Evolutionary conservation across 192 early-diverging fungal genomes (phyloP).

Genomic region (Backusella liffmaniae): DNA sequence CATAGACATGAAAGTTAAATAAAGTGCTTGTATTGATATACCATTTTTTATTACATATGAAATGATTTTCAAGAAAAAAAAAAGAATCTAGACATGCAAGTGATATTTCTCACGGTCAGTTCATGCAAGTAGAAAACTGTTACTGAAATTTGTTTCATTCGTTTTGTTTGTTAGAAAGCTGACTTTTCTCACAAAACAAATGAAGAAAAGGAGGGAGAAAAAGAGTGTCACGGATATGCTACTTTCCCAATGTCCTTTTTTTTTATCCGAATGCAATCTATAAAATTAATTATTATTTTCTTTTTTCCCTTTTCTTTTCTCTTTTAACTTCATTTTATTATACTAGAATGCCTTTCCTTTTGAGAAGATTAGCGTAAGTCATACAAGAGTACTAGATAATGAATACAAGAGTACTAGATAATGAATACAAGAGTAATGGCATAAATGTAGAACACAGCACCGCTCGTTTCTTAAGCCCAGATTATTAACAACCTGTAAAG

Average conservation of each 20-base stretch:
- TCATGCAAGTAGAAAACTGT: not conserved
- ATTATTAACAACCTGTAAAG: not conserved
- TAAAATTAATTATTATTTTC: not conserved
- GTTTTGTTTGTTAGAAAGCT: not conserved
- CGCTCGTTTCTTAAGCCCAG: not conserved
- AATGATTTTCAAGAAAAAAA: not conserved
- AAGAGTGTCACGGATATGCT: not conserved
- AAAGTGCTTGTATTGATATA: not conserved
- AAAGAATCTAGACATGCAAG: not conserved
- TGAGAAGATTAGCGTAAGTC: not conserved
- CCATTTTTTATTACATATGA: not conserved
- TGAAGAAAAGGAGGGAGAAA: not conserved
- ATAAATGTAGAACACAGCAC: not conserved
- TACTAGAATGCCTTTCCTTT: not conserved
- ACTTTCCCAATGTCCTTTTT: not conserved
- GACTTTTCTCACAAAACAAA: not conserved
- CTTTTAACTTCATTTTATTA: not conserved
- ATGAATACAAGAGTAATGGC: not conserved
- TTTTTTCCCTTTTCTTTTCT: not conserved
- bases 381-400: too few species aligned
- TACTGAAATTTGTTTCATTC: constrained; percentile 2
- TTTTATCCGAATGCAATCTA: not conserved
- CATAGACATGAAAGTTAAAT: too few species aligned
- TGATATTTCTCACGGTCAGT: not conserved
- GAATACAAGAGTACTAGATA: not conserved